Conservation (phyloP, 2,329 filamentous ascomycete species). For the Talaromyces sp. region DNA sequence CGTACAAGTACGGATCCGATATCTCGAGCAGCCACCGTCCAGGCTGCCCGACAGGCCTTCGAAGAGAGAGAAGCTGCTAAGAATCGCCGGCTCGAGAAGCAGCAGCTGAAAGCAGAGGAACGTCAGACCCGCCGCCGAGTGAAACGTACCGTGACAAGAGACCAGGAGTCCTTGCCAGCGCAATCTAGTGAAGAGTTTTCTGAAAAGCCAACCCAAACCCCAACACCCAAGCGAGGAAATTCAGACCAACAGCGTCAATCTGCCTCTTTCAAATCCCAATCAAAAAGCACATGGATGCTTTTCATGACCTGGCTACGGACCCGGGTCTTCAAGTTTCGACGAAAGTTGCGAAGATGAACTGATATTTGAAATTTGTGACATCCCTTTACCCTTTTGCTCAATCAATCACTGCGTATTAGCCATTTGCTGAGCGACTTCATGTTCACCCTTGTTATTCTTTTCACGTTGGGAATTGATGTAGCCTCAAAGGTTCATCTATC, state of each 20-base stretch:
- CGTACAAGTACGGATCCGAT: conserved; percentile 56
- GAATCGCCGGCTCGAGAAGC: conserved; percentile 56
- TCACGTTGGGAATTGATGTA: background rate
- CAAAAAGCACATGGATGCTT: conserved; percentile 52
- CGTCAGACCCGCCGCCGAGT: conserved; percentile 47
- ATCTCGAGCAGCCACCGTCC: conserved; percentile 58
- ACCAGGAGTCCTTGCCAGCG: conserved; percentile 11
- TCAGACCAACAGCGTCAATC: conserved; percentile 14
- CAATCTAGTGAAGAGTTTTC: conserved; percentile 21
- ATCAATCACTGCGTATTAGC: conserved; percentile 2
- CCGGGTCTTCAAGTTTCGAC: conserved; percentile 55
- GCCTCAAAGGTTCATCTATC: background rate
- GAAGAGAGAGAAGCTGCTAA: conserved; percentile 63
- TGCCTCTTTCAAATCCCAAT: conserved; percentile 35
- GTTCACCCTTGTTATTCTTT: conserved; percentile 8
- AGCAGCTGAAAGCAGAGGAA: conserved; percentile 52
- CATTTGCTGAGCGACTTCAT: conserved; percentile 16
- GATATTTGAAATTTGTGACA: conserved; percentile 34
- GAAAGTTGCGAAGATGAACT: conserved; percentile 34
- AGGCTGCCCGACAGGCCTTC: conserved; percentile 59
- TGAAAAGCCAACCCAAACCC: background rate
- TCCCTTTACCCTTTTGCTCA: background rate
- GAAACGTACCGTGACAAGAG: conserved; percentile 35
- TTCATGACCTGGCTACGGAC: conserved; percentile 62
- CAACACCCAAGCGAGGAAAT: background rate